phyloP scores from a whole-genome alignment of 257 asterid genomes.

The Solanum paucissectum region DNA sequence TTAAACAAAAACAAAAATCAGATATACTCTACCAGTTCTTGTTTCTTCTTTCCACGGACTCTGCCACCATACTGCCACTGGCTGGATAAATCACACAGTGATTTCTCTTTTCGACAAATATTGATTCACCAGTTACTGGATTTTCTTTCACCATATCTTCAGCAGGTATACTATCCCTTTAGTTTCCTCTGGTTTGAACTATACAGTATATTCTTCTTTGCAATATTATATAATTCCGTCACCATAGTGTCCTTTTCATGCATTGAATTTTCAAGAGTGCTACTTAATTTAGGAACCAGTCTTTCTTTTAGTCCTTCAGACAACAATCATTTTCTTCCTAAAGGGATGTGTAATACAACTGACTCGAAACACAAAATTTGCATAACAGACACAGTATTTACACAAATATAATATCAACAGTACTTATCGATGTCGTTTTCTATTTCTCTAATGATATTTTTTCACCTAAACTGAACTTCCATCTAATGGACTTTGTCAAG shows the following conservation, averaged over 20 bases:
- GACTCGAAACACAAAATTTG: not conserved
- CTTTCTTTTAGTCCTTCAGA: not conserved
- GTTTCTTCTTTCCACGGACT: slow-evolving; percentile 14
- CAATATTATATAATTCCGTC: not conserved
- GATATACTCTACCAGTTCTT: slow-evolving; percentile 9
- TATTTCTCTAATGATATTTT: not conserved
- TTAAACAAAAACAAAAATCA: not conserved
- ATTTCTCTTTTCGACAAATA: slow-evolving; percentile 4
- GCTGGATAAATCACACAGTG: slow-evolving; percentile 13
- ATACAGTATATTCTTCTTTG: not conserved
- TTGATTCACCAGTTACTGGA: not conserved
- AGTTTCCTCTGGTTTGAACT: not conserved
- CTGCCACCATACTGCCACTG: slow-evolving; percentile 6
- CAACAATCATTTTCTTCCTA: not conserved
- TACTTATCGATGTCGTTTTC: not conserved
- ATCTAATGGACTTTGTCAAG: not conserved
- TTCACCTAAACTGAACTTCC: not conserved
- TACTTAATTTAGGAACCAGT: not conserved
- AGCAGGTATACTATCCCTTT: not conserved
- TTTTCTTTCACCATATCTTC: not conserved
- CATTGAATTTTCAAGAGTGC: not conserved
- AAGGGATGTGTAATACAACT: not conserved
- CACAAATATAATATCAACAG: not conserved
- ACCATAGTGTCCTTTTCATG: not conserved
- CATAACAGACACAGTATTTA: not conserved